Conservation (phyloP, 2,329 filamentous ascomycete genomes). For the Parastagonospora avenae region DNA sequence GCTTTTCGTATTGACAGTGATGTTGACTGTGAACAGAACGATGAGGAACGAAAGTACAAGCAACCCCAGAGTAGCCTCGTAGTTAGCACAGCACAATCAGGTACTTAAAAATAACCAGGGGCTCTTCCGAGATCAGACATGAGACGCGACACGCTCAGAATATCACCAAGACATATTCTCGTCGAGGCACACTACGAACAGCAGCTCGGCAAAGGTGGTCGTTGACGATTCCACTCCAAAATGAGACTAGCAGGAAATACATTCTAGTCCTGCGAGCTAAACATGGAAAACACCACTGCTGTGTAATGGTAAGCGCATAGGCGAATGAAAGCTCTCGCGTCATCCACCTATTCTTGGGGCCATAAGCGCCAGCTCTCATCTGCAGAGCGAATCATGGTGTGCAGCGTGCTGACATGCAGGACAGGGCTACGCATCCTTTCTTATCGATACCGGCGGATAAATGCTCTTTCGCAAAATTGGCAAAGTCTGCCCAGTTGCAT, state of each 20-base stretch:
- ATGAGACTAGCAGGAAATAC: constrained; percentile 8
- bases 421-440: constrained; percentile 1
- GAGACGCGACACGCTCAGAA: constrained; percentile 11
- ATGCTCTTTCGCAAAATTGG: neutral
- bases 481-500: neutral
- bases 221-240: constrained; percentile 1
- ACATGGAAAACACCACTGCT: constrained; percentile 13
- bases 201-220: constrained; percentile 13
- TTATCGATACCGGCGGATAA: no score
- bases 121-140: constrained; percentile 7
- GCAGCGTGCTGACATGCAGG: constrained; percentile 26
- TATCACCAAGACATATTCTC: constrained; percentile 20
- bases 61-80: neutral
- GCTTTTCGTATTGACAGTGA: neutral
- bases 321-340: constrained; percentile 10
- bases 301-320: constrained; percentile 20
- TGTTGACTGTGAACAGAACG: neutral
- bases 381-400: constrained; percentile 16
- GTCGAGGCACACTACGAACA: constrained; percentile 24
- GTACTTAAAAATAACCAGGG: neutral
- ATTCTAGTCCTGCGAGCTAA: constrained; percentile 2
- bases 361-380: constrained; percentile 23
- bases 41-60: neutral
- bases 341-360: constrained; percentile 21
- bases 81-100: neutral